phyloP scores from a whole-genome alignment of 2,329 filamentous ascomycete genomes.

The Ophiostoma ips region DNA sequence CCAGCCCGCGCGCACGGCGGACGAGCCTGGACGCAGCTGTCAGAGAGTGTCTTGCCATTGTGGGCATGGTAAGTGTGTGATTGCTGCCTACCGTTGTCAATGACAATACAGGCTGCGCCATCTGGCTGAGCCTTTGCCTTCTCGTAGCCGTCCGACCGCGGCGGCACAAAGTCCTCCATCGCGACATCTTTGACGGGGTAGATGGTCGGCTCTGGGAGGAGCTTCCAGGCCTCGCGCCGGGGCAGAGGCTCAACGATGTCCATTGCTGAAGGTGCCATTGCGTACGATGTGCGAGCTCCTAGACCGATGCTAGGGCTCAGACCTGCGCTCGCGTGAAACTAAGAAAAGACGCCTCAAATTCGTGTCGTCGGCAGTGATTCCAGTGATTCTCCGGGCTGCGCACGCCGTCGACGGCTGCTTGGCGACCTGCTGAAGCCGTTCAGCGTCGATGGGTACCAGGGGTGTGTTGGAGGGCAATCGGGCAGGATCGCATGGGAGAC shows the following conservation, averaged over 20 bases:
- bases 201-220: slow-evolving; percentile 39
- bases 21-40: slow-evolving; percentile 53
- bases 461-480: background rate
- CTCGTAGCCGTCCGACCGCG: slow-evolving; percentile 54
- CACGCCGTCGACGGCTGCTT: too few species aligned
- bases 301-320: background rate
- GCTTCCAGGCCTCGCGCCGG: slow-evolving; percentile 27
- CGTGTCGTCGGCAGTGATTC: too few species aligned
- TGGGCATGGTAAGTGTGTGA: background rate
- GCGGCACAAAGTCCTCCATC: slow-evolving; percentile 41
- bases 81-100: slow-evolving; percentile 73
- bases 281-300: background rate
- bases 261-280: slow-evolving; percentile 21
- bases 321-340: background rate
- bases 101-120: slow-evolving; percentile 68
- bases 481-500: background rate
- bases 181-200: slow-evolving; percentile 48
- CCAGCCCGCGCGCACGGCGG: slow-evolving; percentile 83
- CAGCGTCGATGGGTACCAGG: too few species aligned
- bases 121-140: slow-evolving; percentile 44
- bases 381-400: background rate
- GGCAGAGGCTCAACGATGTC: slow-evolving; percentile 31
- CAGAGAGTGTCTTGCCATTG: background rate
- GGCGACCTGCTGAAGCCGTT: background rate
- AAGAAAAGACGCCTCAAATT: background rate